phyloP scores from a whole-genome alignment of 116 monocot genomes.

The Papilionanthe hybrid region DNA sequence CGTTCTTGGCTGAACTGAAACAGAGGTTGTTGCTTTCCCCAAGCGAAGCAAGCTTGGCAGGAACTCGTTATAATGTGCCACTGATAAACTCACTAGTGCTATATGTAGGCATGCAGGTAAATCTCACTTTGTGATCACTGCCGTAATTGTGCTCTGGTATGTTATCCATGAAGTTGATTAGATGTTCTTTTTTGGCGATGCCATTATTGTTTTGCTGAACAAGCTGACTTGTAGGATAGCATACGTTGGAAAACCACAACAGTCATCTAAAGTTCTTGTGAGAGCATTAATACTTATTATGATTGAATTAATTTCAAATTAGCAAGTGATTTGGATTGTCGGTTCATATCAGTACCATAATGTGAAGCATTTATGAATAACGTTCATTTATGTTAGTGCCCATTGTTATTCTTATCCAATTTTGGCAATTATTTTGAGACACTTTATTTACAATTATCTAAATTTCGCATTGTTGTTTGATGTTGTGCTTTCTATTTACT shows the following conservation, averaged over 20 bases:
- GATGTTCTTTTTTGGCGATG: neutral
- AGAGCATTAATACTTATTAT: neutral
- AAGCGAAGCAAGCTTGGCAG: conserved; percentile 55
- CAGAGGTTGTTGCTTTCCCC: conserved; percentile 66
- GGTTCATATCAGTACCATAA: neutral
- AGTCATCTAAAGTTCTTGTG: neutral
- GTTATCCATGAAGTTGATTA: neutral
- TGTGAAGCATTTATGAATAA: neutral
- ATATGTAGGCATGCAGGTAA: conserved; percentile 97
- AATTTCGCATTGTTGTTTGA: too few relatives aligned
- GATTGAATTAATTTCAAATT: neutral
- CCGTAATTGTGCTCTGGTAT: neutral
- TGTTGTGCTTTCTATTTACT: neutral
- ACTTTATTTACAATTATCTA: too few relatives aligned
- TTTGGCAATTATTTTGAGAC: too few relatives aligned
- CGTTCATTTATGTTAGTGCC: too few relatives aligned
- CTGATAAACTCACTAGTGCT: conserved; percentile 94
- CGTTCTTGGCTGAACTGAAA: conserved; percentile 74
- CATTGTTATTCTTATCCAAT: too few relatives aligned
- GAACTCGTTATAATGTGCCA: conserved; percentile 95
- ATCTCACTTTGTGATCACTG: neutral
- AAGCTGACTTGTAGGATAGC: neutral
- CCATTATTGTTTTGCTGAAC: neutral
- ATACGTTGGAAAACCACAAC: neutral
- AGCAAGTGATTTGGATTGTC: neutral